Evolutionary conservation across 2,329 filamentous ascomycete species (phyloP), one percentile per base, ranked within the genome.

Genomic region (Cylindrodendrum hubeiense): DNA sequence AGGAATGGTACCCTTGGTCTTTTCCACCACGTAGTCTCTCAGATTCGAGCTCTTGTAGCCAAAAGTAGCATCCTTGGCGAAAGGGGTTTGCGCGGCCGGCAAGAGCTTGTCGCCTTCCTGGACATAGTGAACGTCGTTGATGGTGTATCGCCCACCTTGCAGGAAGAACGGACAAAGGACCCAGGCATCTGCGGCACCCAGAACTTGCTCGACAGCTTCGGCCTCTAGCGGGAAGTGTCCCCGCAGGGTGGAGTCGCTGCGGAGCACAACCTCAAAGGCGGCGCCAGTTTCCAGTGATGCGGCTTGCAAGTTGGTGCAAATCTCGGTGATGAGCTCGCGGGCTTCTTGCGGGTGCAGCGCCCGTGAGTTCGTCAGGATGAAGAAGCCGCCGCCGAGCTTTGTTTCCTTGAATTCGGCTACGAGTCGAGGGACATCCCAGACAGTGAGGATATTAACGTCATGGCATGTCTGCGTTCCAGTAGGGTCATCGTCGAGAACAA

Each of bases 391-490:
- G 2, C 78, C 77, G 6, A 76, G 50, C 1, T 65, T 66, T 2
- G 74, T 79, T 33, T 74, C 74, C 3, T 72, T 73, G 66, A 89
- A 84, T 69, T 87, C 84, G 8, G 72, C 66, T 3, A 74, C 75
- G 2, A 88, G 78, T 0, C 80, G 83, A 1, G 76, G 67, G 6
- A 80, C 67, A 62, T 85, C 83, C 86, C 86, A 89, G 5, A 84
- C 83, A 0, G 85, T 86, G 21, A 89, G 78, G 2, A 89, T 85
- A 53, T 80, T 76, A 64, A 89, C 84, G 67, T 85, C 82, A 73
- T 89, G 85, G 74, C 86, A 88, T n/a, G 87, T 89, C 71, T 89
- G 87, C 0, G 86, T 89, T n/a, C 86, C 86, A 0, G 87, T 89
- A 33, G 86, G 86, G 60, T 89, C 86, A 63, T 89, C 86, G 57